These are phyloP conservation scores for Pistacia integerrima DNA, from an alignment of 345 rosid species.

Conservation along the genomic window DNA sequence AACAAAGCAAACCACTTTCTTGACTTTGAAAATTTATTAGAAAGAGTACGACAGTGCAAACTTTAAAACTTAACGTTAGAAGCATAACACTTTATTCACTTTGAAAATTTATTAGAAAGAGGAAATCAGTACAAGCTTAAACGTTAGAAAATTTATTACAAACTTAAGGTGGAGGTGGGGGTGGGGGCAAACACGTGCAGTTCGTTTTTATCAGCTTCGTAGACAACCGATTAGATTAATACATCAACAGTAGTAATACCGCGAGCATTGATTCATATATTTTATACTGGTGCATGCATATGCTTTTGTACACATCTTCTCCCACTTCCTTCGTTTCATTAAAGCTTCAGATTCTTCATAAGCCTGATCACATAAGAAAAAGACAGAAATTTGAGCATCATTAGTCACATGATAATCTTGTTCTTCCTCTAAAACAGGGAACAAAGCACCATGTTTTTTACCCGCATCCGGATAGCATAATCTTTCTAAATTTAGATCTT, in stretches of 20 bases:
- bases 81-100: too few species aligned
- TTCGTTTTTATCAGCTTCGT: background rate
- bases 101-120: background rate
- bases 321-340: conserved; percentile 20
- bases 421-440: background rate
- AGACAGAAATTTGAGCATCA: background rate
- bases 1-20: background rate
- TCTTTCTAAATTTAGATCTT: background rate
- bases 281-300: background rate
- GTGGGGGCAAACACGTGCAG: background rate
- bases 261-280: background rate
- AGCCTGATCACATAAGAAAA: conserved; percentile 38
- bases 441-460: background rate
- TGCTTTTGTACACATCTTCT: conserved; percentile 11
- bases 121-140: conserved; percentile 21
- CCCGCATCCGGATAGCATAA: background rate
- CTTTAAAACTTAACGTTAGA: too few species aligned
- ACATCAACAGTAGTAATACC: conserved; percentile 1
- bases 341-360: conserved; percentile 63
- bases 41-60: background rate
- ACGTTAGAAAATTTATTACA: too few species aligned
- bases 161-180: too few species aligned
- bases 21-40: background rate
- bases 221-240: background rate
- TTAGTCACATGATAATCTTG: background rate